phyloP scores from a whole-genome alignment of 192 early-diverging fungal species.

The Entomortierella chlamydospora region DNA sequence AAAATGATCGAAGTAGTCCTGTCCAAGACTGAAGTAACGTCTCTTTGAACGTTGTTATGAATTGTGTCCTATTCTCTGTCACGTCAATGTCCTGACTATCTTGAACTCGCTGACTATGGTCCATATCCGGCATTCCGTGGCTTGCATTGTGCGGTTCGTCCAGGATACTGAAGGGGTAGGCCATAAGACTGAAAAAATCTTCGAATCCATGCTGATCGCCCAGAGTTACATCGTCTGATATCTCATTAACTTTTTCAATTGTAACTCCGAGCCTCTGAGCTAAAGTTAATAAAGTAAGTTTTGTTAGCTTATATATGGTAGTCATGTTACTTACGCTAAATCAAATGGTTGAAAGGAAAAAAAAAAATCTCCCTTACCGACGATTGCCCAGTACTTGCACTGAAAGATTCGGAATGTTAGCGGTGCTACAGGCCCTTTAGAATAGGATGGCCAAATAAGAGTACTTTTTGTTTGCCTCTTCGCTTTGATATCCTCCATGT shows the following conservation, averaged over 20 bases:
- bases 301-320: not conserved
- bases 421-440: slow-evolving; percentile 2
- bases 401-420: slow-evolving; percentile 25
- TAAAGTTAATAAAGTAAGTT: not conserved
- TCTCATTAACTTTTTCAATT: slow-evolving; percentile 20
- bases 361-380: no score
- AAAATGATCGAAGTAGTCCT: slow-evolving; percentile 17
- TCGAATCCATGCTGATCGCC: slow-evolving; percentile 7
- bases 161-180: slow-evolving; percentile 24
- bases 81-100: slow-evolving; percentile 14
- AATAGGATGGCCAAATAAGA: slow-evolving; percentile 8
- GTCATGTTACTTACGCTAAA: no score
- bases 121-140: not conserved
- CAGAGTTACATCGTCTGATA: slow-evolving; percentile 10
- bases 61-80: not conserved
- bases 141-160: not conserved
- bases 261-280: slow-evolving; percentile 24
- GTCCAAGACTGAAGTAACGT: slow-evolving; percentile 26
- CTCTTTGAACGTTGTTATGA: slow-evolving; percentile 6
- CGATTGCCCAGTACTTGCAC: slow-evolving; percentile 39
- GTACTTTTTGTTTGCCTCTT: slow-evolving; percentile 11
- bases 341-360: no score
- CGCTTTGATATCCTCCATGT: slow-evolving; percentile 27
- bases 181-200: slow-evolving; percentile 10
- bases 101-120: slow-evolving; percentile 15